phyloP scores from a whole-genome alignment of 75 land plant genomes.

The Selaginella moellendorffii region DNA sequence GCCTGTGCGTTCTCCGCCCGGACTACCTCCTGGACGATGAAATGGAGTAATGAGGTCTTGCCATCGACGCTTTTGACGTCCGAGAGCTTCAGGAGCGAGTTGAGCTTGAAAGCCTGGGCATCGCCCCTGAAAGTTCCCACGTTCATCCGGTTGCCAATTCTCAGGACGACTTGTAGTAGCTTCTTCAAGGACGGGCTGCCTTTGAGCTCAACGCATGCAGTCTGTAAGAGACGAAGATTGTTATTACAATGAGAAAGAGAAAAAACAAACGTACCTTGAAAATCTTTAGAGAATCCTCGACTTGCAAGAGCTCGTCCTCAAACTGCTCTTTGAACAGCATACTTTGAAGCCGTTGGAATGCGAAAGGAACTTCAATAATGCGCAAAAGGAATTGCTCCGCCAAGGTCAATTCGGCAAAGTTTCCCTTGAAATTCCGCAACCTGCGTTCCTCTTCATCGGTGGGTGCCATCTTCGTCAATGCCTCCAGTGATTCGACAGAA shows the following conservation, averaged over 20 bases:
- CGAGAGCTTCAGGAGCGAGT: conserved; percentile 65
- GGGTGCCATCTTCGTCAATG: conserved; percentile 72
- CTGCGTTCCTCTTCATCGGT: conserved; percentile 68
- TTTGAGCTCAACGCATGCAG: conserved; percentile 68
- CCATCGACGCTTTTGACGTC: conserved; percentile 90
- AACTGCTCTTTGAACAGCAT: conserved; percentile 51
- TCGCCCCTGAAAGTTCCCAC: conserved; percentile 86
- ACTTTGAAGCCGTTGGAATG: conserved; percentile 55
- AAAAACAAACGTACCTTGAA: conserved; percentile 81
- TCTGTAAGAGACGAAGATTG: no score
- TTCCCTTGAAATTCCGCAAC: conserved; percentile 42
- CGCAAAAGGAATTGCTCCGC: conserved; percentile 73
- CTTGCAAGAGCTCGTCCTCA: conserved; percentile 38
- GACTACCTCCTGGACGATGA: conserved; percentile 81
- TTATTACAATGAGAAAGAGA: no score
- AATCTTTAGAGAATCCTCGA: conserved; percentile 43
- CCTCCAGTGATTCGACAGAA: conserved; percentile 48
- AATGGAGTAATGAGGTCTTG: conserved; percentile 84
- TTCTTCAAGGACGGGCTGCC: conserved; percentile 58
- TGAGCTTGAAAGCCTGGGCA: conserved; percentile 93
- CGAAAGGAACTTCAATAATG: conserved; percentile 72
- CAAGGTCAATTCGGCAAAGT: conserved; percentile 41
- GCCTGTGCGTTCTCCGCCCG: conserved; percentile 60
- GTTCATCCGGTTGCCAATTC: conserved; percentile 92
- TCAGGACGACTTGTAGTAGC: conserved; percentile 81